Evolutionary conservation across 2,329 filamentous ascomycete species (phyloP), one percentile per base, ranked within the genome.

Genomic region (Graphilbum sp.): DNA sequence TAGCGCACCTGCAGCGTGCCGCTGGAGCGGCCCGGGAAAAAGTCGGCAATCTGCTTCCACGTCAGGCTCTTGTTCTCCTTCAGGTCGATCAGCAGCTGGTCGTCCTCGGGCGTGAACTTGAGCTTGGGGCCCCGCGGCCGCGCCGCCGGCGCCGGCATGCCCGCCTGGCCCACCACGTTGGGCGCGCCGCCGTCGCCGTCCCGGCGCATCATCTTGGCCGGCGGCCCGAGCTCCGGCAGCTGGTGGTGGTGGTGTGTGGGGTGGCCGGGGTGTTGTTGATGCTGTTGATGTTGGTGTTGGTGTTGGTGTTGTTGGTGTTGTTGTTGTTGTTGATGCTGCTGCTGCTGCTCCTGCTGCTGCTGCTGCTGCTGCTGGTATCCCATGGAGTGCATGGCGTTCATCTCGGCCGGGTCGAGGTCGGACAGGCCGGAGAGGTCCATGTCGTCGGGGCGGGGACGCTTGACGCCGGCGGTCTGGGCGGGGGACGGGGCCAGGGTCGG

Each of bases 41-140:
- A 94, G 53, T 94, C 87, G 40, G 86, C 84, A 52, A 95, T 95
- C 64, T 95, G 87, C 60, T 93, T 94, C 87, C 87, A 95, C 5
- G 87, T 93, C 53, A 95, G 65, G 52, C 84, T 87, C 58, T 90
- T 92, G 52, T 90, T 87, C 59, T 95, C 87, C 57, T 95, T 95
- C 44, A 95, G 64, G 52, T 93, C 83, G 40, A 94, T 78, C 38
- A 95, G 66, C 35, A 93, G 63, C 47, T 82, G 77, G 56, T 95
- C 87, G 54, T 95, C 87, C 56, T 93, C 86, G 10, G 83, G 76
- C 1, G 86, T 94, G 53, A 95, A 95, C 58, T 94, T 94, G 48
- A 93, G 67, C 60, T 94, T 95, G 7, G 86, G 86, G 3, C 84
- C 85, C 43, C 82, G 75, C 10, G 87, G 87, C 49, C 80, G 66